Base-by-base conservation (phyloP, 768 basidiomycete genomes). In the Auricularia sp. region DNA sequence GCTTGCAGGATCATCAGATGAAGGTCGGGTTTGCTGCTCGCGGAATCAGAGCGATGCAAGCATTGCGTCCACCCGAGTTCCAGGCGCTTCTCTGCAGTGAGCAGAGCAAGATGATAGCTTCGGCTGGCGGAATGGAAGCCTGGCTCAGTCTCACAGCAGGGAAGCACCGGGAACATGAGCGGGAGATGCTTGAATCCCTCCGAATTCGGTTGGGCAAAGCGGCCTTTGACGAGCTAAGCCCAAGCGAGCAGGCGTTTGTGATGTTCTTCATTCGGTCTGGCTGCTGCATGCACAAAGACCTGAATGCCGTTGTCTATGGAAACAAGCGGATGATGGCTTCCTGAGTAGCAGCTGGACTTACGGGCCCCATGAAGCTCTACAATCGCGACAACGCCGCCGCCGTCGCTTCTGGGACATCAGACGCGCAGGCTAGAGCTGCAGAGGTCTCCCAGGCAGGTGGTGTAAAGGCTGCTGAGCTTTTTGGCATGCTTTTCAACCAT, bases 301-400 rank as follows among this genome's bases (percentile, higher is more conserved):
- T 75, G 73, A 54, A 76, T 75, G 74, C 77, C 78, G 76, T 77
- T 29, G 68, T 69, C 42, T 78, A 78, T 63, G 67, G 68, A 10
- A 67, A 75, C 56, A 75, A 76, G 11, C 68, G 64, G 39, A 76
- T 78, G 74, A 62, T 66, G 63, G 64, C 45, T 24, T 75, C 61
- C n/a, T 79, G 76, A 74, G 47, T 36, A 44, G 63, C 65, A 33
- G 44, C 64, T n/a, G 69, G 66, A 7, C n/a, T 70, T 5, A 4
- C 65, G 6, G 64, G 63, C 5, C 76, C 77, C 2, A 65, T 73
- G 8, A 56, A 68, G 11, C 72, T 79, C 3, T 67, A 69, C 5
- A 76, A 76, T 67, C 69, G 24, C 24, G 24, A 72, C 44, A 76
- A 77, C 68, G 67, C 66, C 24, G 71, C 73, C 14, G 67, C 64